Base-by-base conservation (phyloP, 768 basidiomycete species). In the Tylopilus plumbeoviolaceoides region DNA sequence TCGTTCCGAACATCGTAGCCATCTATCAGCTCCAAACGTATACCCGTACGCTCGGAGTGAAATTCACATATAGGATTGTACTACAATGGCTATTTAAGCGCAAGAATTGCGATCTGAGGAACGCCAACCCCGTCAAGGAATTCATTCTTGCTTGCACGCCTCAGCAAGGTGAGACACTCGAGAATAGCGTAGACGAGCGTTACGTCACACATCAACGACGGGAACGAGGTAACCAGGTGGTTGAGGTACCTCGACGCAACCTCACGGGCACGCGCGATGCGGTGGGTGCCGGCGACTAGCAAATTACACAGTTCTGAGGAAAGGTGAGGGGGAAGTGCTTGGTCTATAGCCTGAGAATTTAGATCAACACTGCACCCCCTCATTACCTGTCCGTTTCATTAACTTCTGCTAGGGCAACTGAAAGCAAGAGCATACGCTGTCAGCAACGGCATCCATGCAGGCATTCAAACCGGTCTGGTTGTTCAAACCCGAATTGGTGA, bases 121-220 rank as follows among this genome's bases (percentile, higher is more conserved):
- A 39, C 9, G 46, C 75, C 48, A 57, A 91, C 94, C 82, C 98
- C 95, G 70, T 98, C 92, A 4, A 81, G 73, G 60, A 83, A 92
- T 72, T 97, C 92, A 55, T 92, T 89, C 69, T 98, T 91, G 62
- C 91, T 92, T 1, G 92, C 85, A 44, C 84, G 80, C 54, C 93
- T 83, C 57, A 98, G 73, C 9, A 97, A 75, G 0, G 97, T 98
- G 54, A 99, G 76, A 42, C 91, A 86, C 63, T 99, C 95, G 38
- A 98, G 76, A 44, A 98, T 87, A 36, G 90, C 83, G 59, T 87
- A 93, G 7, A 98, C 89, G 11, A 98, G 78, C 10, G 84, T 78
- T 4, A 86, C 81, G 62, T 95, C 88, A 70, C 95, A 98, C 82
- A 97, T 89, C 46, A 99, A 74, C 14, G 94, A 93, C 2, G 97